Conservation (phyloP, 495 filamentous ascomycete species). For the Lophiostoma macrostomum region DNA sequence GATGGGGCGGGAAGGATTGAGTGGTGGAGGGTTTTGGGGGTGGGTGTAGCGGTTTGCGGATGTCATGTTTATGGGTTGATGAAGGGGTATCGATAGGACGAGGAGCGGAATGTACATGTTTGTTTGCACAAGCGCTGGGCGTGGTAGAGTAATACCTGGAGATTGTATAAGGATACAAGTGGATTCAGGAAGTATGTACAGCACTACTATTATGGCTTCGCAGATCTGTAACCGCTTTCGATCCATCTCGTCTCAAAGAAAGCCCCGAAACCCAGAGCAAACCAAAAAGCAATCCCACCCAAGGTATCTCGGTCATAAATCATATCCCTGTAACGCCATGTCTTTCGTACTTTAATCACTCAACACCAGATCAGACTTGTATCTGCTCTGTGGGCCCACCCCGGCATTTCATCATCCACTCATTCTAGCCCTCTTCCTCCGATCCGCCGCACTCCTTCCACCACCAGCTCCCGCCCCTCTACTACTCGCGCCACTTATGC, state of each 20-base stretch:
- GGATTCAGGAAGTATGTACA: too few species aligned
- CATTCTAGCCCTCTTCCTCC: slow-evolving; percentile 25
- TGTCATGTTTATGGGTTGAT: slow-evolving; percentile 14
- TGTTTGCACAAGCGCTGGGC: too few species aligned
- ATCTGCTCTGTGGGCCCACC: background rate
- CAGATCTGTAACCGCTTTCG: too few species aligned
- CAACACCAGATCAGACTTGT: background rate
- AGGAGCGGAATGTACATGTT: background rate
- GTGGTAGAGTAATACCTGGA: too few species aligned
- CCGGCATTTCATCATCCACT: slow-evolving; percentile 8
- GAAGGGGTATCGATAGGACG: slow-evolving; percentile 13
- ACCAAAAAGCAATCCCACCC: too few species aligned
- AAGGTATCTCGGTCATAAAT: background rate
- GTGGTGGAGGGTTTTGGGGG: background rate
- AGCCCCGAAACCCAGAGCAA: too few species aligned
- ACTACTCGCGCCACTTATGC: background rate
- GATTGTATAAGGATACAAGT: too few species aligned
- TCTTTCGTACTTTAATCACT: too few species aligned
- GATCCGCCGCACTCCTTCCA: slow-evolving; percentile 28
- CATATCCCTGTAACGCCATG: background rate
- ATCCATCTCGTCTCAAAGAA: too few species aligned
- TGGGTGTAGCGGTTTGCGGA: slow-evolving; percentile 6
- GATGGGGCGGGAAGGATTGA: background rate
- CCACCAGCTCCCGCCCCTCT: slow-evolving; percentile 13
- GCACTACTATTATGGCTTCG: too few species aligned